Percentiles rank a stretch among this genome's conserved stretches.
Evolutionary conservation across 352 stramenopile species (phyloP).

Genomic region (Phytophthora fragariae): DNA sequence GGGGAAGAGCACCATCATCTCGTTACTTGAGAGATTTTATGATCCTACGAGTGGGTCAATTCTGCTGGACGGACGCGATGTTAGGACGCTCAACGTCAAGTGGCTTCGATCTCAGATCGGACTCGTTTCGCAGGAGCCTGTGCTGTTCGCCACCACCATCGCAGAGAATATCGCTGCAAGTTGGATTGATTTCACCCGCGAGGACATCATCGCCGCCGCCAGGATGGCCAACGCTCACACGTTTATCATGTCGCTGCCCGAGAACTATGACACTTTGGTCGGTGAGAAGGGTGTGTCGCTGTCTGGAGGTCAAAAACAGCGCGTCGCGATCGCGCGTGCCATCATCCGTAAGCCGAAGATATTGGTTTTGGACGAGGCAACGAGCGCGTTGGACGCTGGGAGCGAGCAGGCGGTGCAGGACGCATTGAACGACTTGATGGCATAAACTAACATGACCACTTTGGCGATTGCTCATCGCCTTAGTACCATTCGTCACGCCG

Average conservation of each 20-base stretch:
- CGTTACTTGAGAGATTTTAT: constrained; percentile 88
- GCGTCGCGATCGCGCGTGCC: constrained; percentile 43
- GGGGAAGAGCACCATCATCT: constrained; percentile 44
- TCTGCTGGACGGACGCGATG: constrained; percentile 70
- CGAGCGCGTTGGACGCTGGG: constrained; percentile 14
- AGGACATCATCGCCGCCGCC: constrained; percentile 72
- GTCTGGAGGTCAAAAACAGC: constrained; percentile 47
- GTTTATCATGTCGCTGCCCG: constrained; percentile 81
- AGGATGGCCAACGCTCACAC: constrained; percentile 42
- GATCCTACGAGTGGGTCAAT: constrained; percentile 70
- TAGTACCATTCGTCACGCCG: constrained; percentile 53
- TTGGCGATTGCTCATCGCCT: constrained; percentile 92
- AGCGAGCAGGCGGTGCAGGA: constrained; percentile 28
- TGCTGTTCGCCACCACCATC: constrained; percentile 84
- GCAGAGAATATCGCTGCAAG: constrained; percentile 81
- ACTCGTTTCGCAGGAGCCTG: constrained; percentile 77
- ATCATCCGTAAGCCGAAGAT: constrained; percentile 84
- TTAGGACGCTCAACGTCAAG: constrained; percentile 27
- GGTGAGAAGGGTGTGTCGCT: constrained; percentile 44
- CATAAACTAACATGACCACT: constrained; percentile 68
- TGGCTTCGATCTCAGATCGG: constrained; percentile 38
- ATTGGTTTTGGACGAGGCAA: constrained; percentile 48
- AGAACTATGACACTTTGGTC: constrained; percentile 80
- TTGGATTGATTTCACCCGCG: constrained; percentile 3
- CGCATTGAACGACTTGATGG: constrained; percentile 15